Base-by-base conservation (phyloP, 148 eudicot species). In the Polygonum maritimum region DNA sequence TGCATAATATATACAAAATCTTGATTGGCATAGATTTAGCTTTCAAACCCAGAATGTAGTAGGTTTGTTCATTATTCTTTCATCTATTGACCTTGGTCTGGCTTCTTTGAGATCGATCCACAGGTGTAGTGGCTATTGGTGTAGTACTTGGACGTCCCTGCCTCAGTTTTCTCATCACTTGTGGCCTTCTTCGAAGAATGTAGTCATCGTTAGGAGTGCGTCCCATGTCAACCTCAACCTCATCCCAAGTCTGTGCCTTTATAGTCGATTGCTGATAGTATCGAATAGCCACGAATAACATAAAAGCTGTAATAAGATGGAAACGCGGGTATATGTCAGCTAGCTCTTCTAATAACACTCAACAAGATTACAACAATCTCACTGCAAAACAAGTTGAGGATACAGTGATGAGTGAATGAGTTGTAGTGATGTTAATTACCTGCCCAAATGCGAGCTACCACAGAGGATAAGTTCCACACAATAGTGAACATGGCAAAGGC, bases 361-460 rank as follows among this genome's bases (percentile, higher is more conserved):
- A 36, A 54, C 16, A 1, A 41, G 19, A 16, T 21, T 35, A 11
- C 71, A 70, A 13, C 51, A 65, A 44, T 36, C 14, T 54, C 60
- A 54, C 45, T 38, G 5, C 36, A 15, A 18, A n/a, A 13, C 5
- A 72, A 72, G 48, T 5, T 45, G 26, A 9, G 75, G 18, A 40
- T 38, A 21, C 18, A 44, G 5, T 31, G n/a, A 35, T 18, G 7
- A 13, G 48, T 18, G 33, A 16, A 26, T 26, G 7, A 13, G 48
- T 18, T 15, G 7, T 13, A 31, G 19, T 19, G 54, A 44, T 72
- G 16, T 19, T 48, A 26, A 26, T 26, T 84, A 91, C 96, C 96
- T 81, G 91, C 91, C 96, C 96, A 91, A 39, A 88, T 79, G 49
- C 93, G 87, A 77, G 93, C 90, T 38, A 86, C 80, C 3, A 89